A percentile compares a stretch with the other conserved stretches of the same genome.
Conservation (phyloP, 2,329 filamentous ascomycete genomes). For the Pezicula radicicola region DNA sequence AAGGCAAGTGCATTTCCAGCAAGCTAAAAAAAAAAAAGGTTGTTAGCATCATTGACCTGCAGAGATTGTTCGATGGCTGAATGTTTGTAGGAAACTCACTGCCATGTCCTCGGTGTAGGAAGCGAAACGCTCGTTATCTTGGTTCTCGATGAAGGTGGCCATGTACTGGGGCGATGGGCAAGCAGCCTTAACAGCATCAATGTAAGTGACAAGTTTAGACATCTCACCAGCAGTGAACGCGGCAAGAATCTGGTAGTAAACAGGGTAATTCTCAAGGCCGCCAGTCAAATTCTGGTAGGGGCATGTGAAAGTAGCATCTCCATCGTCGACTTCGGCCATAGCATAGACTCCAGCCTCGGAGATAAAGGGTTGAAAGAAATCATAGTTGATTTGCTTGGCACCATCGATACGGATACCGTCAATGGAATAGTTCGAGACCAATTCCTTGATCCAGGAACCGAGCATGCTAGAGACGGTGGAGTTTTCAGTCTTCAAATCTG, state of each 20-base stretch:
- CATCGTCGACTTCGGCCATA: conserved; percentile 41
- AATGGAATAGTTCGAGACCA: conserved; percentile 40
- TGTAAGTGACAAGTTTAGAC: not conserved
- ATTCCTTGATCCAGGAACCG: conserved; percentile 34
- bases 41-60: too few relatives aligned
- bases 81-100: not conserved
- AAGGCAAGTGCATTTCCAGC: conserved; percentile 61
- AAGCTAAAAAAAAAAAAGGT: conserved; percentile 25
- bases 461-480: conserved; percentile 33
- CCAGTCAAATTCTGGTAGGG: conserved; percentile 39
- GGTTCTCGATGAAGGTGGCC: too few relatives aligned
- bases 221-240: too few relatives aligned
- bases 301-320: conserved; percentile 35
- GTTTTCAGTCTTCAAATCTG: conserved; percentile 39
- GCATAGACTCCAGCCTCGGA: conserved; percentile 38
- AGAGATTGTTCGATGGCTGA: too few relatives aligned
- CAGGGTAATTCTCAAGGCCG: conserved; percentile 41
- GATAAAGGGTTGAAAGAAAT: conserved; percentile 37
- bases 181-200: not conserved
- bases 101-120: conserved; percentile 17
- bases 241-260: too few relatives aligned
- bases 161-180: not conserved
- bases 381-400: conserved; percentile 40
- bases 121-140: too few relatives aligned
- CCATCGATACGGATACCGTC: conserved; percentile 48